Conservation (phyloP, 1,284 basidiomycete genomes). For the Ustilago tritici region DNA sequence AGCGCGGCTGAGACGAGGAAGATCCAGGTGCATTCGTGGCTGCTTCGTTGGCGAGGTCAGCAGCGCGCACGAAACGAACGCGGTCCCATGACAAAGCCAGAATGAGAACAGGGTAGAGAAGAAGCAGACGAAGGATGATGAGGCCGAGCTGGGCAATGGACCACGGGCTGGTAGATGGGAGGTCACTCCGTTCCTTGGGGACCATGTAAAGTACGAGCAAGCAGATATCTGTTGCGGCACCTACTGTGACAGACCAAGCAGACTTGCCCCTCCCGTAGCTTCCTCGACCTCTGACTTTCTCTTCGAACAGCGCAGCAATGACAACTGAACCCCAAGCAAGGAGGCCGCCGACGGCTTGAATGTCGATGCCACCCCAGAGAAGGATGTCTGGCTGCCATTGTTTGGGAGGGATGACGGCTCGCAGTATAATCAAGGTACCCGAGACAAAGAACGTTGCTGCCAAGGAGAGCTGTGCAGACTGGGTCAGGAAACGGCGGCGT, state of each 20-base stretch:
- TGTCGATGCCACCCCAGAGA: constrained; percentile 55
- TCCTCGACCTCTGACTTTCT: constrained; percentile 52
- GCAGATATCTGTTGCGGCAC: constrained; percentile 45
- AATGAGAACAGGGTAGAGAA: constrained; percentile 57
- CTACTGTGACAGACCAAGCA: constrained; percentile 32
- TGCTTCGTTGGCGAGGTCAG: constrained; percentile 38
- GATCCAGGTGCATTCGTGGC: constrained; percentile 14
- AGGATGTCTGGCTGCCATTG: constrained; percentile 59
- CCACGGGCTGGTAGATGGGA: constrained; percentile 48
- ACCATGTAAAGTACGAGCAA: constrained; percentile 50
- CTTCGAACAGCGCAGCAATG: constrained; percentile 58
- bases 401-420: constrained; percentile 61
- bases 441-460: constrained; percentile 58
- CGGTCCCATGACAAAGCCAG: constrained; percentile 55
- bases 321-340: constrained; percentile 57
- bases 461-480: constrained; percentile 41
- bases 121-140: constrained; percentile 50
- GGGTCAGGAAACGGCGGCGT: constrained; percentile 53
- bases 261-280: constrained; percentile 60
- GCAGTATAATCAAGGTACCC: constrained; percentile 60
- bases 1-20: constrained; percentile 22
- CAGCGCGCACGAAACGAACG: constrained; percentile 53
- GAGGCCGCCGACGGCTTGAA: constrained; percentile 59
- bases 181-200: constrained; percentile 26
- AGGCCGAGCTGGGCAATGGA: constrained; percentile 57